Base-by-base conservation (phyloP, 1,139 yeast genomes). In the Taphrina flavorubra region DNA sequence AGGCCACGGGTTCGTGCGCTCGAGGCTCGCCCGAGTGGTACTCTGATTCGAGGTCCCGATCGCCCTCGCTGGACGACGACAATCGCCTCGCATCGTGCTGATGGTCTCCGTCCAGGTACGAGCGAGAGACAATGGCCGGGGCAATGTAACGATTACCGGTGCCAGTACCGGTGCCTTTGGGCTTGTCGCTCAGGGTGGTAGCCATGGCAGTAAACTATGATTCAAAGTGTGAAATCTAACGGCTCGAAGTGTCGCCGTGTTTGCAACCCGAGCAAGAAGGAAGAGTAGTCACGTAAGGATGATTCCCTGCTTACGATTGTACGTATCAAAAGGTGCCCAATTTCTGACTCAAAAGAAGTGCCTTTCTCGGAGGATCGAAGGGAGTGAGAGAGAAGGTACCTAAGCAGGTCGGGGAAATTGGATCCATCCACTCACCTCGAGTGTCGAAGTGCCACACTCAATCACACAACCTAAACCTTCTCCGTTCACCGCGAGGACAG, bases 121-220 rank as follows among this genome's bases (percentile, higher is more conserved):
- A 34, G 1, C 53, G 53, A 20, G 53, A 49, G 2, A 25, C 36
- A 16, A 53, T 34, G 20, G 58, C 58, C 25, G 58, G 58, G 6
- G 58, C 58, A 34, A 53, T 40, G 13, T 20, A 20, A 6, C 53
- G 53, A 49, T 40, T n/a, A 18, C 49, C 49, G 31, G 60, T 56
- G 42, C 58, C 58, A 16, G 58, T 53, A 18, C 58, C 58, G 11
- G 58, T 53, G 20, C 49, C 60, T 20, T 16, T 56, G 3, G 60
- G 60, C 18, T 56, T 56, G 49, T 56, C 60, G 37, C 49, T 56
- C 60, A 56, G 20, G 49, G 60, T 56, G 60, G 60, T 56, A n/a
- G 60, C 37, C 60, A 56, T 56, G 60, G 37, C 7, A 37, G 58
- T 25, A 20, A 36, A 20, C 36, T 49, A 49, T 49, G 31, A 6